These are phyloP conservation scores for Backusella parvicylindrica DNA, from an alignment of 192 early-diverging fungal species.

Conservation along the genomic window DNA sequence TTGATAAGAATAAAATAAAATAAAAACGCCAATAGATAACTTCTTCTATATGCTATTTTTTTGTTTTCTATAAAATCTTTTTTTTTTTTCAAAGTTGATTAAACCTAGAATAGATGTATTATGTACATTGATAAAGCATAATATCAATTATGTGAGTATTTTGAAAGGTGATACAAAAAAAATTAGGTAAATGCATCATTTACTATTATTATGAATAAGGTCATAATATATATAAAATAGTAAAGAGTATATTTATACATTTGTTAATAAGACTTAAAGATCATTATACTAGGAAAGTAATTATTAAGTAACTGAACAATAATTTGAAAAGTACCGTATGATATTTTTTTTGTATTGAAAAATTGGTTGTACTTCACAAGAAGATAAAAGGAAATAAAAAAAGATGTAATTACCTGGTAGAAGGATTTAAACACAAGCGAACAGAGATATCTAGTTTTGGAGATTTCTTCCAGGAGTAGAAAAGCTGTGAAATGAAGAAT, in stretches of 20 bases:
- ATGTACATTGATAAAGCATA: background rate
- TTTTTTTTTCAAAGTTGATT: background rate
- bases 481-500: background rate
- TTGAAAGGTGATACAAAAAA: background rate
- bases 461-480: background rate
- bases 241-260: too few relatives aligned
- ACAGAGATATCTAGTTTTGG: background rate
- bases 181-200: background rate
- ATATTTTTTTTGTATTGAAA: background rate
- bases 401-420: background rate
- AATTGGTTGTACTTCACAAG: background rate
- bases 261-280: too few relatives aligned
- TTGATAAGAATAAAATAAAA: background rate
- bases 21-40: background rate
- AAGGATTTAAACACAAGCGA: background rate
- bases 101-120: background rate
- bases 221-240: background rate
- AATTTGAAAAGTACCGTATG: too few relatives aligned
- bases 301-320: too few relatives aligned
- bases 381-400: background rate
- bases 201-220: background rate
- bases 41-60: background rate
- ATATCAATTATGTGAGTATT: background rate
- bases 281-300: too few relatives aligned
- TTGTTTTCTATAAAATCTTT: background rate